Base-by-base conservation (phyloP, 192 early-diverging fungal genomes). In the Endogone sp. region DNA sequence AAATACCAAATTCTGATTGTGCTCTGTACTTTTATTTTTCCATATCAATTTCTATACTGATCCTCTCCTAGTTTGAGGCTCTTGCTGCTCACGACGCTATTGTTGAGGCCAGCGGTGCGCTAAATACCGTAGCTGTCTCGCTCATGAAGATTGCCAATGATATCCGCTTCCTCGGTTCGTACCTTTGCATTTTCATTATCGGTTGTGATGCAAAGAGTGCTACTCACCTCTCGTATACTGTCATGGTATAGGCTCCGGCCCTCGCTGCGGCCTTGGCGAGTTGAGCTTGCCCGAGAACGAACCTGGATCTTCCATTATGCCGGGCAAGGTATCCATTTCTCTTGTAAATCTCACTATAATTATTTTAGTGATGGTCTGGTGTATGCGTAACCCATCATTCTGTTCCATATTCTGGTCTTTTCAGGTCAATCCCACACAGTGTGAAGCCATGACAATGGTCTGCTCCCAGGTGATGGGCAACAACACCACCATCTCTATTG, bases 111-210 rank as follows among this genome's bases (percentile, higher is more conserved):
- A 89, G 88, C 64, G 98, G 98, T 44, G 91, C 94, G 10, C 85
- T 99, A 63, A 99, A 99, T 87, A 93, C 92, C 44, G 72, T 97
- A 69, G 96, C 96, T 29, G 92, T 91, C 57, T 97, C 95, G 23
- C 85, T 99, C 71, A 95, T 95, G 89, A 99, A 99, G 90, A 98
- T 99, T 75, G 96, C 96, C 76, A 98, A 97, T 81, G 98, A 99
- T 77, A 97, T 99, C 68, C 93, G 98, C 49, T 85, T 95, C 68
- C 88, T 96, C n/a, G 91, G 89, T 63, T n/a, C n/a, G n/a, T n/a
- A n/a, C n/a, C n/a, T n/a, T n/a, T n/a, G n/a, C n/a, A n/a, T n/a
- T n/a, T 26, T 22, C 26, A n/a, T 4, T 29, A 22, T 21, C 23
- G n/a, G 9, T 49, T 10, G 71, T 78, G 11, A 3, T 16, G 69